phyloP scores from a whole-genome alignment of 345 rosid species.

The Salix purpurea region DNA sequence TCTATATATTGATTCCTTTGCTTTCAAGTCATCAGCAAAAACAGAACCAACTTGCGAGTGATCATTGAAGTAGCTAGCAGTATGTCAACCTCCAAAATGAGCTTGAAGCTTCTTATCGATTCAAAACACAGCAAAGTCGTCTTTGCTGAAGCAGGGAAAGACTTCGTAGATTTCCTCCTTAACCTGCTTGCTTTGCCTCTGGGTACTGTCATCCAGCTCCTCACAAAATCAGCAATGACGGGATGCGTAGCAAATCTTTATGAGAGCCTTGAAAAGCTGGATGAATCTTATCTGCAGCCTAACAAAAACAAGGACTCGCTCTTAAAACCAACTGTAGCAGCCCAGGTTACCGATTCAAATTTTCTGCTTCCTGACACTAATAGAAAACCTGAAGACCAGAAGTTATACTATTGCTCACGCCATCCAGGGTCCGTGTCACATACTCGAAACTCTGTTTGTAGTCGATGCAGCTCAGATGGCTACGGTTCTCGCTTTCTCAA shows the following conservation, averaged over 20 bases:
- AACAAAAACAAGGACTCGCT: neutral
- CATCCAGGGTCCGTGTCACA: neutral
- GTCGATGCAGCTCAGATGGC: neutral
- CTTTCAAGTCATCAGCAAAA: too few relatives aligned
- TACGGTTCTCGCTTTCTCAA: too few relatives aligned
- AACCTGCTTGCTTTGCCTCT: neutral
- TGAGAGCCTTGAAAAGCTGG: too few relatives aligned
- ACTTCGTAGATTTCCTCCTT: neutral
- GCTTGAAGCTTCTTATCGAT: neutral
- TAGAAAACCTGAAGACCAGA: neutral
- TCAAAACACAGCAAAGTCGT: constrained; percentile 1
- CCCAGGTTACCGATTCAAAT: neutral
- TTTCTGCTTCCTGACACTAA: neutral
- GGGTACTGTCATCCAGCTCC: neutral
- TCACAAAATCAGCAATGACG: neutral
- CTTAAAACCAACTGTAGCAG: neutral
- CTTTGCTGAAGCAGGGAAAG: constrained; percentile 2
- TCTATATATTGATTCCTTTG: too few relatives aligned
- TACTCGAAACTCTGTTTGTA: neutral
- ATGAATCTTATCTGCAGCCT: neutral
- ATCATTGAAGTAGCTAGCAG: too few relatives aligned
- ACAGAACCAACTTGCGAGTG: neutral
- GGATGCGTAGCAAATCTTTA: neutral
- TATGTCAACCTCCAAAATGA: neutral
- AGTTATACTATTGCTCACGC: neutral